Evolutionary conservation across 2,329 filamentous ascomycete species (phyloP).

Genomic region (Sclerotinia subarctica): DNA sequence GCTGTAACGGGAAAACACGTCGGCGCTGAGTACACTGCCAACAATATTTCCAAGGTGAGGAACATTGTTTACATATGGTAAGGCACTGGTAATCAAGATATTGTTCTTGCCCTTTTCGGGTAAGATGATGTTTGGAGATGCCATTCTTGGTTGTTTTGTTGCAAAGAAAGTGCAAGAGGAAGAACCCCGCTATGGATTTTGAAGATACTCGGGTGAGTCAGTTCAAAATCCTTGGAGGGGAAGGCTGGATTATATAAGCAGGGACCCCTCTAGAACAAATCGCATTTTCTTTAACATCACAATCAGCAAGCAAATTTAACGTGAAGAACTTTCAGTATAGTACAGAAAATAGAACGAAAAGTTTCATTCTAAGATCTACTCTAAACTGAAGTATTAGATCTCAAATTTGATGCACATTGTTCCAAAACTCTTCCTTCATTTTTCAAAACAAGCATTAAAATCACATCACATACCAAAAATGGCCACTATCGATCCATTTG

Average conservation of each 20-base stretch:
- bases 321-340: not conserved
- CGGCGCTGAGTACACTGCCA: slow-evolving; percentile 81
- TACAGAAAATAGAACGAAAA: not conserved
- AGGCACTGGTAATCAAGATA: slow-evolving; percentile 84
- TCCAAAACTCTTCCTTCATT: not conserved
- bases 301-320: not conserved
- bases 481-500: slow-evolving; percentile 32
- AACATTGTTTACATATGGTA: slow-evolving; percentile 78
- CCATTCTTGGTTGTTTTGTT: slow-evolving; percentile 29
- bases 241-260: slow-evolving; percentile 6
- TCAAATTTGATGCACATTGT: not conserved
- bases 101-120: slow-evolving; percentile 76
- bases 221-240: slow-evolving; percentile 18
- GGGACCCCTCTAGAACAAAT: not conserved
- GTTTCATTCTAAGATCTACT: not conserved
- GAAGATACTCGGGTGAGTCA: slow-evolving; percentile 18
- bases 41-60: slow-evolving; percentile 88
- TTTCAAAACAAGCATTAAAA: not conserved
- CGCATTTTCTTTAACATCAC: not conserved
- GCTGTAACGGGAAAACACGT: slow-evolving; percentile 80
- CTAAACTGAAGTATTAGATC: not conserved
- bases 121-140: slow-evolving; percentile 46
- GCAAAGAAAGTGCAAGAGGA: not conserved
- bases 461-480: slow-evolving; percentile 25
- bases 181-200: slow-evolving; percentile 19